These are phyloP conservation scores for Cicer judaicum DNA, from an alignment of 306 rosid genomes.

Conservation along the genomic window DNA sequence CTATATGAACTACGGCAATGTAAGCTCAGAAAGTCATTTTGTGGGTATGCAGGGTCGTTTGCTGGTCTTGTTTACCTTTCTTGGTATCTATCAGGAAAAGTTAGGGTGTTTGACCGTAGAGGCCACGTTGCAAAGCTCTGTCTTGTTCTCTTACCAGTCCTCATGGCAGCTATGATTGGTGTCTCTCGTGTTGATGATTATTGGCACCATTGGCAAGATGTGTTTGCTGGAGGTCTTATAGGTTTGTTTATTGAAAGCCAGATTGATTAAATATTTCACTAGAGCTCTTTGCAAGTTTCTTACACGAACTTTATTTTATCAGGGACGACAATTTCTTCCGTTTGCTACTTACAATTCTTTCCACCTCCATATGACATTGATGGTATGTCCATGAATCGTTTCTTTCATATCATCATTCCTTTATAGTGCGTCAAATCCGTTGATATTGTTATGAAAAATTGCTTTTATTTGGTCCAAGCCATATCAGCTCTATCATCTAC, in stretches of 20 bases:
- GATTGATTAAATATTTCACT: constrained; percentile 18
- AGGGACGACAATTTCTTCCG: constrained; percentile 74
- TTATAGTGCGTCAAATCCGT: constrained; percentile 8
- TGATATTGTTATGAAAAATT: constrained; percentile 30
- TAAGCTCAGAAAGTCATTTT: constrained; percentile 36
- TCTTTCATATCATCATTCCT: constrained; percentile 22
- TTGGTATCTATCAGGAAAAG: constrained; percentile 85
- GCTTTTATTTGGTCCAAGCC: constrained; percentile 12
- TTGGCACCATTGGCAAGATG: constrained; percentile 99
- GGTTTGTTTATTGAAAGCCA: constrained; percentile 58
- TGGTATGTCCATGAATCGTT: constrained; percentile 58
- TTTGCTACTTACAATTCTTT: constrained; percentile 95
- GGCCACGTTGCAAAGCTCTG: constrained; percentile 90
- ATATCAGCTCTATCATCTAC: constrained; percentile 6
- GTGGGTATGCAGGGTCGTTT: constrained; percentile 76
- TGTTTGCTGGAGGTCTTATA: constrained; percentile 81
- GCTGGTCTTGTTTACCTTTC: constrained; percentile 85
- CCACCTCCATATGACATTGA: constrained; percentile 83
- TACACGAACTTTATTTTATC: constrained; percentile 47
- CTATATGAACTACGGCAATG: constrained; percentile 34
- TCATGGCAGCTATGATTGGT: constrained; percentile 72
- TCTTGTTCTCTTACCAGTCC: constrained; percentile 69
- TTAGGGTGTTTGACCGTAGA: constrained; percentile 74
- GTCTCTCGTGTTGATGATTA: constrained; percentile 96
- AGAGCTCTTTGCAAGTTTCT: constrained; percentile 38